Evolutionary conservation across 768 basidiomycete species (phyloP), one percentile per base, ranked within the genome.

Genomic region (Pleurotus platypus): DNA sequence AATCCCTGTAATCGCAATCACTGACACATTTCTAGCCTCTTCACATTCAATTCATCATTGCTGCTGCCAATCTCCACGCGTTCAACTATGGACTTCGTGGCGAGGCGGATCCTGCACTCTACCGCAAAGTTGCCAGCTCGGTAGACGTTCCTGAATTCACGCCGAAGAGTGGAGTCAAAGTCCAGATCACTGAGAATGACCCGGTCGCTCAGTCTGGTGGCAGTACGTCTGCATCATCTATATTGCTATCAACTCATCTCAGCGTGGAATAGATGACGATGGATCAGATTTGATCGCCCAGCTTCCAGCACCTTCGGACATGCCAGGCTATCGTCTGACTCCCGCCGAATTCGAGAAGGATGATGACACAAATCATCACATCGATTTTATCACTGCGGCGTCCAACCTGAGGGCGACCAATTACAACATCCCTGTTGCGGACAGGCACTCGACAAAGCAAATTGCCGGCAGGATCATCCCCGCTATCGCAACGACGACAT

Each of bases 301-400:
- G 60, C 76, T 99, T 18, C 97, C 97, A 20, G 71, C 89, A 15
- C 96, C 97, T 0, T 92, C 94, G 2, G 91, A 92, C 15, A 76
- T 99, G 42, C 95, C 89, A 49, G 97, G 97, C n/a, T 99, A 95
- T 75, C 89, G 97, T 55, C 82, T 99, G 48, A 90, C 78, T 51
- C 92, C 96, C 2, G 96, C 95, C 49, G 94, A 97, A 66, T 99
- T 99, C 62, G 97, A 99, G 79, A 99, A 99, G 75, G 97, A 99
- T 66, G 96, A 98, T 64, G 97, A 99, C 68, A 83, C 89, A 50
- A 99, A 99, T 73, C 85, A 91, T 73, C 97, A 99, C 72, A 98
- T 99, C 68, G 97, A 96, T 74, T 98, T 98, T 74, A 96, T 99
- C 73, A 98, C 95, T 37, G 91, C 97, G 6, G 92, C 96, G 5